Base-by-base conservation (phyloP, 1,284 basidiomycete species). In the Trichosporon asahii region DNA sequence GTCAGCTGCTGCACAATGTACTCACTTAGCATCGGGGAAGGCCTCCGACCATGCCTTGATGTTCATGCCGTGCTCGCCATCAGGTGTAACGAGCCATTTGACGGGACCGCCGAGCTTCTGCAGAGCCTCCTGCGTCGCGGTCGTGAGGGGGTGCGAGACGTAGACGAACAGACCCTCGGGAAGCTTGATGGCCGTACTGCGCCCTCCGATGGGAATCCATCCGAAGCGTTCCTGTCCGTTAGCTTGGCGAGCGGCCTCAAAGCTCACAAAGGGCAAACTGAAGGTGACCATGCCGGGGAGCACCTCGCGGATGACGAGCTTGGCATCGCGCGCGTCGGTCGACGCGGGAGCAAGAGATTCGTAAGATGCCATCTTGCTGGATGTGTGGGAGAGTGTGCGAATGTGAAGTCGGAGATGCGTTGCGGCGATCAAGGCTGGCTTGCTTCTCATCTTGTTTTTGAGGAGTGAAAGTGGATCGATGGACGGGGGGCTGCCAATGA, bases 101-200 rank as follows among this genome's bases (percentile, higher is more conserved):
- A 96, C 92, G 40, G 89, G 87, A 4, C 80, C 80, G 0, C 94
- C 93, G 5, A 97, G 84, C 65, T 89, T 86, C 66, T 90, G 86
- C 31, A 96, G 81, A 71, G 89, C 91, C 1, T 85, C 77, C 79
- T 90, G 90, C 1, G 92, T 95, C 44, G 89, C 89, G 5, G 86
- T 83, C 64, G 90, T 89, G 67, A 94, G 84, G 0, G 92, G 91
- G 2, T 93, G 93, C 1, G 92, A 95, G 0, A 93, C 94, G 35
- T 96, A 86, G 0, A 97, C 85, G 89, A 93, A 95, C 27, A 97
- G 88, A 3, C 88, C 89, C 21, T 90, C 89, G 64, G 84, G 84
- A 68, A 97, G 85, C 82, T 87, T 89, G 78, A 97, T 86, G 0
- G 94, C 94, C 0, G 92, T 96, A 0, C 91, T 91, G 60, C 93